Conservation (phyloP, 225 moss, liverwort and hornwort species). For the Pleurozium schreberi region DNA sequence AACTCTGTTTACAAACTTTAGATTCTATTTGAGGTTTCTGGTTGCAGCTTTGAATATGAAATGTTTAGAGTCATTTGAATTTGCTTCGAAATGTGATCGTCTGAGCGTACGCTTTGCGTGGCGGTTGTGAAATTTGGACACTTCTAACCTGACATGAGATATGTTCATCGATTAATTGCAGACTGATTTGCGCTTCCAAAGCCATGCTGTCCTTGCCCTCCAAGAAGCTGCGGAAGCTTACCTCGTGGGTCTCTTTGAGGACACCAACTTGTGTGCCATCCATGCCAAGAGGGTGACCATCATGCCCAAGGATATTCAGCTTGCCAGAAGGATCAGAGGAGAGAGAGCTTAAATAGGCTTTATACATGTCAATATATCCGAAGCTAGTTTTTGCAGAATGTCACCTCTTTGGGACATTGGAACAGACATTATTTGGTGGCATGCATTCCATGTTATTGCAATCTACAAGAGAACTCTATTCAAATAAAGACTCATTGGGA, state of each 20-base stretch:
- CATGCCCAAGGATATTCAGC: neutral
- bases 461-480: neutral
- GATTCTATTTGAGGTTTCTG: neutral
- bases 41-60: neutral
- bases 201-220: neutral
- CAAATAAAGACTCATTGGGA: too few relatives aligned
- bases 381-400: neutral
- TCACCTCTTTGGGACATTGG: neutral
- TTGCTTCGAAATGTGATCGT: neutral
- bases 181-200: constrained; percentile 1
- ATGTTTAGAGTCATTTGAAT: neutral
- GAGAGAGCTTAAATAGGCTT: neutral
- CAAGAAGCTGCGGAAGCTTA: neutral
- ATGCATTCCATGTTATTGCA: neutral
- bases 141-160: neutral
- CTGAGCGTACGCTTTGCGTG: neutral
- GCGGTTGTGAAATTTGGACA: neutral
- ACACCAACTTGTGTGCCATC: neutral
- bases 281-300: neutral
- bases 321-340: neutral
- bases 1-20: neutral
- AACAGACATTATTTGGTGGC: neutral
- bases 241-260: neutral
- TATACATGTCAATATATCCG: neutral
- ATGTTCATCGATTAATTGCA: neutral